Percentiles rank a stretch among this genome's conserved stretches.
Evolutionary conservation across 768 basidiomycete genomes (phyloP).

Genomic region (Pilatotrama ljubarskyi): DNA sequence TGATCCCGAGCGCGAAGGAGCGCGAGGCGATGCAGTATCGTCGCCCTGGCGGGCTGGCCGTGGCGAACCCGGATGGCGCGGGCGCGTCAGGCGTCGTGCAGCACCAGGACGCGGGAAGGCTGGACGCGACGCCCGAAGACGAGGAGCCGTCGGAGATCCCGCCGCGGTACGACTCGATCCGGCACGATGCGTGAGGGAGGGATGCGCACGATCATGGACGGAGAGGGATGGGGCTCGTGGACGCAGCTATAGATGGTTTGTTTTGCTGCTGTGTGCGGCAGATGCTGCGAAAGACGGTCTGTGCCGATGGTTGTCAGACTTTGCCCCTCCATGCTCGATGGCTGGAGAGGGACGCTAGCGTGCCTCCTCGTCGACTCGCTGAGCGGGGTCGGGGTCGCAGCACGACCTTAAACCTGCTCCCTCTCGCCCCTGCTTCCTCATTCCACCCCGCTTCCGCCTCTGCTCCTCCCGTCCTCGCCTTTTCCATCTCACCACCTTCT

Average conservation of each 20-base stretch:
- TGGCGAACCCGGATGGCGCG: conserved; percentile 26
- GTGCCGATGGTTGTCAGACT: no score
- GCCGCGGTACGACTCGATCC: conserved; percentile 35
- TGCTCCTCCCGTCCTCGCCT: no score
- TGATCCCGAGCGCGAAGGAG: conserved; percentile 32
- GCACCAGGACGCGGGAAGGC: conserved; percentile 32
- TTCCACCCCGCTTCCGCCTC: neutral
- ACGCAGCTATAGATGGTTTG: no score
- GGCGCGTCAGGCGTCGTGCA: conserved; percentile 27
- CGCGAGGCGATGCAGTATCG: conserved; percentile 27
- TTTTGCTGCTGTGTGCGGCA: no score
- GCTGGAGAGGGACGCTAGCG: no score
- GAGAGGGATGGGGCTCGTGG: neutral
- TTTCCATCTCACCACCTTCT: no score
- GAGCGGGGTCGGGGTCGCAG: neutral
- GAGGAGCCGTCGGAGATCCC: conserved; percentile 30
- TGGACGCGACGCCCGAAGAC: conserved; percentile 21
- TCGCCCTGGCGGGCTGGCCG: conserved; percentile 21
- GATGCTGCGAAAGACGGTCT: no score
- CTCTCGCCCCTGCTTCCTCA: neutral
- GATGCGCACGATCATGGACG: no score
- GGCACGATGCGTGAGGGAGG: conserved; percentile 17
- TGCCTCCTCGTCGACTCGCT: neutral
- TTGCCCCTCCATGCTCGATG: no score
- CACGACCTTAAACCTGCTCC: neutral